These are phyloP conservation scores for Mortierella sp. DNA, from an alignment of 371 early-diverging fungal species.

Conservation along the genomic window DNA sequence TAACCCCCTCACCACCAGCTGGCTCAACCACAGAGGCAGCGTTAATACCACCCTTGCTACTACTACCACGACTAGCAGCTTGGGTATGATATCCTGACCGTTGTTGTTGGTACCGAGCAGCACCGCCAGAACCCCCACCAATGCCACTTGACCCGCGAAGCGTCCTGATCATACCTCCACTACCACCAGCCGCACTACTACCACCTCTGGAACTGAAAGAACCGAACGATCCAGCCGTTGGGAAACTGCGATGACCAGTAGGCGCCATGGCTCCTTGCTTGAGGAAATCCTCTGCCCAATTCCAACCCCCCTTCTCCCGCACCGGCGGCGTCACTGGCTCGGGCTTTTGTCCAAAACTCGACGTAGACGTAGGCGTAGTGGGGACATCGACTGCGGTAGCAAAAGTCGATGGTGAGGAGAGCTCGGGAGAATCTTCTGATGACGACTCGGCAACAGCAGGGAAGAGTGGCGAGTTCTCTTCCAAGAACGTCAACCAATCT, in stretches of 20 bases:
- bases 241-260: constrained; percentile 21
- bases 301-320: constrained; percentile 11
- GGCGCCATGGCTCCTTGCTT: constrained; percentile 22
- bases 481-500: constrained; percentile 43
- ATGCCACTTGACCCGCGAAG: constrained; percentile 13
- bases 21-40: background rate
- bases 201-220: constrained; percentile 1
- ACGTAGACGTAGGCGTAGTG: background rate
- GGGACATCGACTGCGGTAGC: background rate
- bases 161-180: constrained; percentile 22
- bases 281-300: constrained; percentile 25
- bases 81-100: constrained; percentile 13
- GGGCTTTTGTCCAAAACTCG: background rate
- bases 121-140: background rate
- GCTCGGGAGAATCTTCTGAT: background rate
- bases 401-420: background rate
- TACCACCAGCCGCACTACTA: background rate
- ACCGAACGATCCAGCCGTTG: constrained; percentile 18
- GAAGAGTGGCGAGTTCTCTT: constrained; percentile 35
- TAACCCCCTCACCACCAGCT: background rate
- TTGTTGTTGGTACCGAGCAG: background rate
- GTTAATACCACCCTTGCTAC: background rate
- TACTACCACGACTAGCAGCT: background rate
- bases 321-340: background rate
- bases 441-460: background rate